Evolutionary conservation across 495 filamentous ascomycete genomes (phyloP), one percentile per base, ranked within the genome.

Genomic region (Tuber borchii): DNA sequence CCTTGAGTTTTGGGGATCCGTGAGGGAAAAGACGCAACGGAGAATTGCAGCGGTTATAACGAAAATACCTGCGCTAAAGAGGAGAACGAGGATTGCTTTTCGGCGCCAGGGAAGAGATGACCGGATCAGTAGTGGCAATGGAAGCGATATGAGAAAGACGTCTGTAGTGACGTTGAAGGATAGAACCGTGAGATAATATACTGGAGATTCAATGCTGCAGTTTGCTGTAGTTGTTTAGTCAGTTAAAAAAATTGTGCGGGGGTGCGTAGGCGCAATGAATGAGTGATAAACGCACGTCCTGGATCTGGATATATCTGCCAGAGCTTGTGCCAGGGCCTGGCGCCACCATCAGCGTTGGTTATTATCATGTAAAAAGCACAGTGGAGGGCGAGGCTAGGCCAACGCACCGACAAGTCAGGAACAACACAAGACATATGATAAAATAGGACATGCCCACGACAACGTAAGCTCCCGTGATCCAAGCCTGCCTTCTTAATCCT

Each of bases 261-360:
- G 61, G 70, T 26, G 16, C 40, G 39, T 20, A 74, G 40, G 17
- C 9, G 51, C 31, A 22, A 26, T 17, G 44, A 10, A 72, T 39
- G 34, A 16, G 45, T 43, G 31, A 6, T 34, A 37, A n/a, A 84
- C 87, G 74, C 73, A 88, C 87, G 88, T 37, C 88, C 88, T 19
- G 88, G 88, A 61, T 87, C 74, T 19, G 88, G 88, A 73, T 87
- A 76, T 44, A 90, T 89, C 79, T 90, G 88, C 87, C 88, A 90
- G 46, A 88, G 87, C 48, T 87, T 87, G 65, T 85, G 51, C 77
- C 88, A 85, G 7, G 88, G 88, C 46, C 84, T 84, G 75, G 75
- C 86, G 86, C 12, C 87, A 31, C 85, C 17, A 87, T 83, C 10
- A 88, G 83, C 74, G 86, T 86, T 4, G 84, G 85, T 44, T 16